A percentile compares a stretch with the other conserved stretches of the same genome.
phyloP scores from a whole-genome alignment of 2,329 filamentous ascomycete species.

The Nectriaceae sp. region DNA sequence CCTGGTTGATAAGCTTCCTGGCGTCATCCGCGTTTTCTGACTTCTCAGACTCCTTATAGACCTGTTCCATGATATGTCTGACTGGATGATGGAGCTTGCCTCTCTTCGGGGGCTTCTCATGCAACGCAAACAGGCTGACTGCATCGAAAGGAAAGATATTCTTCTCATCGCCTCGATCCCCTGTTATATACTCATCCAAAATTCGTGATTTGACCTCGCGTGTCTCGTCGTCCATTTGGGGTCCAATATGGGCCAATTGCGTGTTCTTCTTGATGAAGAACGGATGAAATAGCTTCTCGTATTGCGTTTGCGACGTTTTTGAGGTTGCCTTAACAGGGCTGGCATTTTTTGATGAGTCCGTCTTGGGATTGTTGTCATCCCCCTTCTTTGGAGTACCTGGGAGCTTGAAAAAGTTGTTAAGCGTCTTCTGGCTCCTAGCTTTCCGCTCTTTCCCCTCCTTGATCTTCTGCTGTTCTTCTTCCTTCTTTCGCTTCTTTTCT shows the following conservation, averaged over 20 bases:
- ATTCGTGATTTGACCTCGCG: conserved; percentile 51
- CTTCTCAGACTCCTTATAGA: conserved; percentile 50
- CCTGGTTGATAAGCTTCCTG: conserved; percentile 34
- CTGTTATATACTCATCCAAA: conserved; percentile 54
- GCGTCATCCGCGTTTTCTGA: conserved; percentile 36
- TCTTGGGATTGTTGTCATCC: conserved; percentile 31
- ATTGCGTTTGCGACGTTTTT: conserved; percentile 48
- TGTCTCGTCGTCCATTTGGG: conserved; percentile 60
- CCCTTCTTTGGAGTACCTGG: conserved; percentile 45
- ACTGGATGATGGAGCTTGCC: conserved; percentile 56
- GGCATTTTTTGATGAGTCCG: conserved; percentile 31
- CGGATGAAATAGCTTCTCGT: conserved; percentile 72
- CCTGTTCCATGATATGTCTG: conserved; percentile 59
- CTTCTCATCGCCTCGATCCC: conserved; percentile 46
- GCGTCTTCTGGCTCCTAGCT: conserved; percentile 48
- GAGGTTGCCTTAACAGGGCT: conserved; percentile 14
- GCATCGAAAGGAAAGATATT: conserved; percentile 45
- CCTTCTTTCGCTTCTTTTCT: conserved; percentile 52
- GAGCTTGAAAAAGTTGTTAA: conserved; percentile 49
- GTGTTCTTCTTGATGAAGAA: conserved; percentile 80
- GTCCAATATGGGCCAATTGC: conserved; percentile 63
- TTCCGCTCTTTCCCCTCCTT: conserved; percentile 51
- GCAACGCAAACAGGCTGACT: conserved; percentile 48
- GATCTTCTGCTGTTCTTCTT: conserved; percentile 45
- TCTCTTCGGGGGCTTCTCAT: conserved; percentile 39